phyloP scores from a whole-genome alignment of 2,329 filamentous ascomycete genomes.

The Microcera coccophila region DNA sequence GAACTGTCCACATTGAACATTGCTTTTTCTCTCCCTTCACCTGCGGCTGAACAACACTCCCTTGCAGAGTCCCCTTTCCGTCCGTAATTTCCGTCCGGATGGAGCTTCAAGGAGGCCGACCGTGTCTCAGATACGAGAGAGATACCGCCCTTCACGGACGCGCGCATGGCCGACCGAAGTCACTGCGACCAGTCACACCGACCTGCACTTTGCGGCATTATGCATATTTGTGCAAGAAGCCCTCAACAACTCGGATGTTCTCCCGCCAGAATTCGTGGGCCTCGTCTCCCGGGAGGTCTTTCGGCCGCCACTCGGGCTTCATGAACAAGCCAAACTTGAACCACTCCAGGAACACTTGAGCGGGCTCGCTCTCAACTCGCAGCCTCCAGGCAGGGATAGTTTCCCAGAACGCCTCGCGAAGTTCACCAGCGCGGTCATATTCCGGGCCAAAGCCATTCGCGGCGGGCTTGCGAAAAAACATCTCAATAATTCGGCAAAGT shows the following conservation, averaged over 20 bases:
- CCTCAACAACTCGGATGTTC: conserved; percentile 1
- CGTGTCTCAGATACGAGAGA: too few relatives aligned
- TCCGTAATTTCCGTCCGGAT: too few relatives aligned
- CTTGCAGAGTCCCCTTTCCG: too few relatives aligned
- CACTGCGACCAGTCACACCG: too few relatives aligned
- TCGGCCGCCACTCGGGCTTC: conserved; percentile 2
- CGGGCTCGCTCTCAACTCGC: neutral
- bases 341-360: conserved; percentile 1
- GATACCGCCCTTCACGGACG: too few relatives aligned
- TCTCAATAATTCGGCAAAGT: neutral
- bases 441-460: conserved; percentile 1
- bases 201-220: too few relatives aligned
- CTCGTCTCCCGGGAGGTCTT: conserved; percentile 1
- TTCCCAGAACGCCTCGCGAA: conserved; percentile 1
- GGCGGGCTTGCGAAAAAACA: conserved; percentile 1
- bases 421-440: neutral
- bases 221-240: conserved; percentile 1
- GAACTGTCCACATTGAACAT: too few relatives aligned
- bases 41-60: too few relatives aligned
- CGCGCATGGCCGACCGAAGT: too few relatives aligned
- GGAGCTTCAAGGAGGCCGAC: too few relatives aligned
- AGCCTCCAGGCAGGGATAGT: neutral
- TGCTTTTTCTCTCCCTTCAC: too few relatives aligned
- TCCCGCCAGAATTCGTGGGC: neutral
- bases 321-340: conserved; percentile 1